Percentiles rank a stretch among this genome's conserved stretches.
Evolutionary conservation across 257 asterid species (phyloP).

Genomic region (Solanum chaucha): DNA sequence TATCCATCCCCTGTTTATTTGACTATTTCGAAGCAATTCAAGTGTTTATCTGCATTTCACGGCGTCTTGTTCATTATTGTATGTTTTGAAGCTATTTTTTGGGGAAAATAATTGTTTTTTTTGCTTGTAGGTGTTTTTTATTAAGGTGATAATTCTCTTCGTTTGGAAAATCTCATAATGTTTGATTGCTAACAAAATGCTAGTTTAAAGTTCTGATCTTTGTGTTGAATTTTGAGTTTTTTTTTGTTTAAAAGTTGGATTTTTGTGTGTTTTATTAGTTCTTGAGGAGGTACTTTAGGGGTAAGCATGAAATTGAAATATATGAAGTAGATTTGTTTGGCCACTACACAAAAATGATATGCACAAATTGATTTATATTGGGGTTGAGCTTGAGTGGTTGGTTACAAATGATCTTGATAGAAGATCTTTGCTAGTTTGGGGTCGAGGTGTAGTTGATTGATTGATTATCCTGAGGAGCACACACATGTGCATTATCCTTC

Average conservation of each 20-base stretch:
- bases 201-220: not conserved
- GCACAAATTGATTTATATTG: not conserved
- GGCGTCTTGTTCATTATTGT: not conserved
- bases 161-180: not conserved
- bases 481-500: not conserved
- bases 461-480: not conserved
- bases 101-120: not conserved
- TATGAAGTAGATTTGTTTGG: not conserved
- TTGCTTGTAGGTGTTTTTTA: not conserved
- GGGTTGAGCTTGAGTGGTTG: not conserved
- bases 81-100: not conserved
- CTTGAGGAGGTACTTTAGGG: not conserved
- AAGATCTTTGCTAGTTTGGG: not conserved
- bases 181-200: not conserved
- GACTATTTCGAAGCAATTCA: not conserved
- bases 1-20: not conserved
- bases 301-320: not conserved
- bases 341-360: not conserved
- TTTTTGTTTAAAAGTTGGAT: not conserved
- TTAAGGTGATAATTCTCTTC: not conserved
- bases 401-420: not conserved
- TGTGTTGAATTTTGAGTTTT: not conserved
- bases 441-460: not conserved
- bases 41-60: not conserved
- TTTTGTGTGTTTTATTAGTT: not conserved